Base-by-base conservation (phyloP, 805 yeast species). In the Blastobotrys robertii region DNA sequence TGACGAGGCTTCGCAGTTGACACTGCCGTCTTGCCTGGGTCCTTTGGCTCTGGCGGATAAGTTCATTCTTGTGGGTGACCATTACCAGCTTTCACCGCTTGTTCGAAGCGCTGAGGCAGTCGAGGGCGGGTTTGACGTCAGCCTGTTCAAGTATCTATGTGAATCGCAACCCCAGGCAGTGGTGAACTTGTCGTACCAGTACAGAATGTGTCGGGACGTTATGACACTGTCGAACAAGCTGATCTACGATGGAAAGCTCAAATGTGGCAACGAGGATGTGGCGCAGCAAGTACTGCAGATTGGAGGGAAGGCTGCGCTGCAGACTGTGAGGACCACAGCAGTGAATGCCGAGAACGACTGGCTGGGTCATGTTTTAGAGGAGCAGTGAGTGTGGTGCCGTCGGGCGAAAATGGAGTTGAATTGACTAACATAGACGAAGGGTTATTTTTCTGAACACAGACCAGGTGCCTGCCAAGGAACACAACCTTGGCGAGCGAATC, bases 1-100 rank as follows among this genome's bases (percentile, higher is more conserved):
- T 36, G 99, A 92, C 60, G 99, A 92, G 60, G 97, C 97, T 0
- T 87, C 97, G 1, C 98, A 92, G 56, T 84, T 90, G 0, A 81
- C 97, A 0, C 70, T 90, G 70, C 98, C 99, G 0, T 71, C 84
- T 4, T 83, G 94, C 52, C 60, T 92, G 25, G 98, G 97, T 0
- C 97, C 98, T 0, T 60, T 92, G 38, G 62, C 87, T 29, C 75
- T 73, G 50, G 80, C 87, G 30, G 80, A 81, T 37, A 83, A 74
- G 59, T 92, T 90, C 58, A 72, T 92, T 1, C 69, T 92, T 47
- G 97, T 92, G n/a, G 99, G 99, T 8, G 99, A 92, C 58, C 97
- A 92, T 59, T 77, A 74, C 50, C 99, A 92, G 60, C 67, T 92
- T 19, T 94, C 97, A 2, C 98, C 99, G 1, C 66, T 92, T 40